These are phyloP conservation scores for Juncus inflexus DNA, from an alignment of 176 grass and related monocot genomes.

Conservation along the genomic window DNA sequence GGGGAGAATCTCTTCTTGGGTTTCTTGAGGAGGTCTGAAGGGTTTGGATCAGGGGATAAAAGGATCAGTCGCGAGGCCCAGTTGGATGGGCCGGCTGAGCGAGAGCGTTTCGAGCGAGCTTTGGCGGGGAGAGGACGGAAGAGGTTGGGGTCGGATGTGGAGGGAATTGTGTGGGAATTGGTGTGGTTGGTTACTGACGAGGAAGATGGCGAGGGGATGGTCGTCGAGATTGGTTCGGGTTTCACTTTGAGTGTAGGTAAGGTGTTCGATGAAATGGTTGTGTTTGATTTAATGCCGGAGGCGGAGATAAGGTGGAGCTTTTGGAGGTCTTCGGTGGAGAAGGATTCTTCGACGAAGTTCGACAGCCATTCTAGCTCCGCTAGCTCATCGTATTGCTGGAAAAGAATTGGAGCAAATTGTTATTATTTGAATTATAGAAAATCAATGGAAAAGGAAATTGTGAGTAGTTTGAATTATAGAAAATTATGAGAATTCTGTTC, in stretches of 20 bases:
- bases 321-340: constrained; percentile 77
- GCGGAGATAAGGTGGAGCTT: constrained; percentile 83
- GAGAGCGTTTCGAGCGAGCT: constrained; percentile 61
- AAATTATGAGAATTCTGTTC: too few species aligned
- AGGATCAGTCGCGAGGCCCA: constrained; percentile 64
- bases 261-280: constrained; percentile 8
- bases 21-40: constrained; percentile 33
- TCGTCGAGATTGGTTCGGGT: constrained; percentile 6
- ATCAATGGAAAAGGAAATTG: neutral
- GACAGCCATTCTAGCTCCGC: constrained; percentile 93
- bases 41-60: constrained; percentile 28
- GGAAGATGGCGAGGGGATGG: constrained; percentile 25
- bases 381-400: constrained; percentile 71
- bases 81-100: constrained; percentile 36
- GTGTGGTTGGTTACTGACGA: constrained; percentile 6
- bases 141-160: constrained; percentile 17
- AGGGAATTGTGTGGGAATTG: neutral
- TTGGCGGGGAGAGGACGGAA: constrained; percentile 45
- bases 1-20: constrained; percentile 55
- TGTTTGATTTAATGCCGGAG: constrained; percentile 21
- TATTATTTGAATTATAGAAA: neutral
- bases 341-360: constrained; percentile 60
- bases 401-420: constrained; percentile 28
- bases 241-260: neutral
- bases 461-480: neutral